Evolutionary conservation across 345 rosid genomes (phyloP), one percentile per base, ranked within the genome.

Genomic region (Salix dunnii): DNA sequence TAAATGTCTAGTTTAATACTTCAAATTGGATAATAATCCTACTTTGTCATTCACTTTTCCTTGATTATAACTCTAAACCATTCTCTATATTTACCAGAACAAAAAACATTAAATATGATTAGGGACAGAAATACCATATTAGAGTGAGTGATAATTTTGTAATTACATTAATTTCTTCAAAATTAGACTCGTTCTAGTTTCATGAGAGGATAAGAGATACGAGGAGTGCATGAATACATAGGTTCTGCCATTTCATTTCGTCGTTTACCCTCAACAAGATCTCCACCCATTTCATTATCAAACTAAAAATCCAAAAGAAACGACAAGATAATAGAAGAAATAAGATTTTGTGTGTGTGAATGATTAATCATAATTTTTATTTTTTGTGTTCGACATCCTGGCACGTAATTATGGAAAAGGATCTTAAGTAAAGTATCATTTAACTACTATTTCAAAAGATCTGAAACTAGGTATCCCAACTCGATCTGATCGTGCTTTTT

Each of bases 381-480:
- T 31, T 3, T 49, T 75, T 81, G 85, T 20, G 80, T 74, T 78
- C 58, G 64, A 79, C 84, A 83, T 83, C 79, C 82, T 83, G 84
- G 84, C 88, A 85, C 86, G 88, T 83, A 83, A 83, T 83, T 81
- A 81, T 79, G 74, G 71, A 84, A 33, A 17, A 80, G 78, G 79
- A 86, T 86, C 79, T 78, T 70, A 76, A 43, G 73, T 10, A 62
- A 73, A 25, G 7, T 27, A 69, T 61, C 40, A 12, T 46, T 79
- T 74, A 49, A 77, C 75, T 81, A 79, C 76, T 67, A 42, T 58
- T 16, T 76, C 51, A 27, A 38, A 67, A 76, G 20, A 58, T 58
- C 28, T 23, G 13, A 72, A 76, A 74, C 49, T 64, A 76, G 64
- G 77, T 28, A 33, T 66, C 82, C 76, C 85, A 79, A 79, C 85